Base-by-base conservation (phyloP, 768 basidiomycete genomes). In the Rhodotorula kratochvilovae region DNA sequence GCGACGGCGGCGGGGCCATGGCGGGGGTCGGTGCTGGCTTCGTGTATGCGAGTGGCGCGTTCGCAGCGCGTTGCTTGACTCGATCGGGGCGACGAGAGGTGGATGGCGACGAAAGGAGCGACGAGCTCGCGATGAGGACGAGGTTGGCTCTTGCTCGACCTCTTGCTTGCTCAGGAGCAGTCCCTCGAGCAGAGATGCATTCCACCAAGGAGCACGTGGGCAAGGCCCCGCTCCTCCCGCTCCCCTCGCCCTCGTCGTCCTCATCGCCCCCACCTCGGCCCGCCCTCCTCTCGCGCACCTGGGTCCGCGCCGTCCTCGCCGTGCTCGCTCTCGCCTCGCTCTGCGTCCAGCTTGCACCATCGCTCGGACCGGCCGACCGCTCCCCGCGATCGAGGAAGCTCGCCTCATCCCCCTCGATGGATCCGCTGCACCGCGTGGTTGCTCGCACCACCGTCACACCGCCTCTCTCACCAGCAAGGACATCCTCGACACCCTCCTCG, bases 1-100 rank as follows among this genome's bases (percentile, higher is more conserved):
- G 62, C n/a, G 48, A 50, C 23, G 48, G 48, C 23, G 66, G 54
- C 3, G 66, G 71, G 12, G 53, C 31, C 60, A 50, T 46, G 46
- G 31, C 51, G 46, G 55, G 6, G 10, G 17, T 23, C 1, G 42
- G 31, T 19, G 43, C 13, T 33, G 6, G 25, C 7, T 2, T 31
- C 33, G 53, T 31, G 29, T 33, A 11, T n/a, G n/a, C n/a, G n/a
- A n/a, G n/a, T n/a, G n/a, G n/a, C n/a, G n/a, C n/a, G n/a, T n/a
- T n/a, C n/a, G n/a, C n/a, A n/a, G n/a, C n/a, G n/a, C n/a, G n/a
- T n/a, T n/a, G n/a, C n/a, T n/a, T n/a, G n/a, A n/a, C n/a, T n/a
- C n/a, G n/a, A n/a, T n/a, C n/a, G n/a, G n/a, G n/a, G n/a, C n/a
- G n/a, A n/a, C n/a, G n/a, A n/a, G n/a, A 19, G 2, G n/a, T n/a